A percentile compares a stretch with the other conserved stretches of the same genome.
phyloP scores from a whole-genome alignment of 495 filamentous ascomycete species.

The Daldinia concentrica region DNA sequence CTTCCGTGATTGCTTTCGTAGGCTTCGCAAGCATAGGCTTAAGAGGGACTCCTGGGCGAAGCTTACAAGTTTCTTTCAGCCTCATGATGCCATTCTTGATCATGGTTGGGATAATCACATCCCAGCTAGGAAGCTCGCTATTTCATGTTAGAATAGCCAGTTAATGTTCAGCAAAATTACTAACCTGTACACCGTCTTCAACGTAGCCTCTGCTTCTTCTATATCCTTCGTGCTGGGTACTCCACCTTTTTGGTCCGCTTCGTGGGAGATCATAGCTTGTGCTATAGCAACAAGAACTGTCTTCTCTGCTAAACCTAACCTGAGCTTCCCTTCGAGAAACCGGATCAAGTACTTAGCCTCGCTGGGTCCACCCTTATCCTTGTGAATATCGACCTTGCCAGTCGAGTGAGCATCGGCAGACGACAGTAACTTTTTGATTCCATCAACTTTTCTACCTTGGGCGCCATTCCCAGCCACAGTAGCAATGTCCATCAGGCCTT shows the following conservation, averaged over 20 bases:
- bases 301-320: slow-evolving; percentile 90
- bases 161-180: slow-evolving; percentile 17
- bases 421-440: slow-evolving; percentile 93
- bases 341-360: slow-evolving; percentile 94
- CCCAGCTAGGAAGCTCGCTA: slow-evolving; percentile 92
- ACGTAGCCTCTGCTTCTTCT: slow-evolving; percentile 79
- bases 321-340: slow-evolving; percentile 91
- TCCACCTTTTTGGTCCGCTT: slow-evolving; percentile 71
- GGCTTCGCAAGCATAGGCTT: slow-evolving; percentile 99
- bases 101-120: slow-evolving; percentile 91
- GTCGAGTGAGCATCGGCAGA: slow-evolving; percentile 77
- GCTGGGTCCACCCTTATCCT: slow-evolving; percentile 91
- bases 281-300: slow-evolving; percentile 89
- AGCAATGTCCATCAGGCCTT: slow-evolving; percentile 88
- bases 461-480: slow-evolving; percentile 86
- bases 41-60: slow-evolving; percentile 91
- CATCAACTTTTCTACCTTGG: slow-evolving; percentile 88
- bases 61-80: slow-evolving; percentile 84
- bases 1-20: slow-evolving; percentile 98
- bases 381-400: slow-evolving; percentile 86
- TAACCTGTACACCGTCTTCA: slow-evolving; percentile 92
- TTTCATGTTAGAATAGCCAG: slow-evolving; percentile 27
- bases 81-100: slow-evolving; percentile 85
- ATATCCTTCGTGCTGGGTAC: slow-evolving; percentile 76
- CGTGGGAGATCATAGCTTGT: slow-evolving; percentile 86